Evolutionary conservation across 2,329 filamentous ascomycete species (phyloP).

Genomic region (Monilinia laxa): DNA sequence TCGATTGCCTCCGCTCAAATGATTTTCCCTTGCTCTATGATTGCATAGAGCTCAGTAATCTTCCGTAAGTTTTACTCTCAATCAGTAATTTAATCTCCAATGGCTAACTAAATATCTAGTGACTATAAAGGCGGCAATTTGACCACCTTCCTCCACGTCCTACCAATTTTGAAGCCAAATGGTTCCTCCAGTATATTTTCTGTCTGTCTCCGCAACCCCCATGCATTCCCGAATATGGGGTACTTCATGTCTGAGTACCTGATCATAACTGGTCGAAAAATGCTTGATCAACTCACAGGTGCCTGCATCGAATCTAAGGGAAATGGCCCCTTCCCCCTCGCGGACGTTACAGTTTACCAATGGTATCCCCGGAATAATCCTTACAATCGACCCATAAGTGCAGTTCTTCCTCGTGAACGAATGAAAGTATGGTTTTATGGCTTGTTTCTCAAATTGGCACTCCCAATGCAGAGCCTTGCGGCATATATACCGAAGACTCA

Average conservation of each 20-base stretch:
- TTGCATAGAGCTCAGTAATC: background rate
- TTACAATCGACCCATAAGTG: background rate
- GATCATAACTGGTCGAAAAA: background rate
- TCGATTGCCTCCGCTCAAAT: background rate
- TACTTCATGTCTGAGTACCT: background rate
- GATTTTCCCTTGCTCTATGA: background rate
- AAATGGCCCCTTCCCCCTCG: background rate
- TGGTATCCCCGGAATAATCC: background rate
- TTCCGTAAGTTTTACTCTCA: background rate
- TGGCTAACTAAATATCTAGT: background rate
- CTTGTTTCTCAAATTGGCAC: background rate
- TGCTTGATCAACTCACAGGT: constrained; percentile 1
- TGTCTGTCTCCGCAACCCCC: background rate
- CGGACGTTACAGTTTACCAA: background rate
- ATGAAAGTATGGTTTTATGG: background rate
- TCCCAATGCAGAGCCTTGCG: background rate
- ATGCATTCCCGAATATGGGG: background rate
- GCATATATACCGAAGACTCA: background rate
- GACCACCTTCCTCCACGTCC: constrained; percentile 1
- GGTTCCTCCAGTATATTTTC: background rate
- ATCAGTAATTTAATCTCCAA: background rate
- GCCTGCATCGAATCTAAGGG: background rate
- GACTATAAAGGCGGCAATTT: background rate
- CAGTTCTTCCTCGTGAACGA: background rate
- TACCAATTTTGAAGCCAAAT: background rate